Percentiles rank a stretch among this genome's conserved stretches.
phyloP scores from a whole-genome alignment of 2,329 filamentous ascomycete species.

The Diaporthe sp. region DNA sequence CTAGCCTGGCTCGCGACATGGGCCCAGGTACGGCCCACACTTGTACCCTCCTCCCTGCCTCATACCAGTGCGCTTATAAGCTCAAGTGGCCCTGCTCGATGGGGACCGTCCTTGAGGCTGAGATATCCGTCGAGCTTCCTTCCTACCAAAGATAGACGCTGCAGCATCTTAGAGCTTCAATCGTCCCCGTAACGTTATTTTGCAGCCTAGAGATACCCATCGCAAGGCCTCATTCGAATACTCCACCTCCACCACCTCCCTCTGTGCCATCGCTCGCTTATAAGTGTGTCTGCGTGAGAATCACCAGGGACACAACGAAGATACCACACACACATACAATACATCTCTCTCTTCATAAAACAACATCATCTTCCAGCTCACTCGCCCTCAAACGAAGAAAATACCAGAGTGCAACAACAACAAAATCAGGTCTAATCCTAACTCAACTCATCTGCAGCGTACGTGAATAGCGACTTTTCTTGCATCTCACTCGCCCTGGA shows the following conservation, averaged over 20 bases:
- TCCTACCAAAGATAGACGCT: constrained; percentile 36
- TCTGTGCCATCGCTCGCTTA: constrained; percentile 19
- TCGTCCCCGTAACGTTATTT: constrained; percentile 33
- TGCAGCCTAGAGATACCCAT: constrained; percentile 36
- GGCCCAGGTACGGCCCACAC: constrained; percentile 25
- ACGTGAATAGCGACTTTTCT: constrained; percentile 16
- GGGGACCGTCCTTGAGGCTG: constrained; percentile 36
- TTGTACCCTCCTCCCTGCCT: constrained; percentile 30
- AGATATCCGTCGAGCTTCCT: constrained; percentile 35
- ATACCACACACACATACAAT: background rate
- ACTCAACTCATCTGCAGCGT: constrained; percentile 11
- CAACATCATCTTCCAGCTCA: background rate
- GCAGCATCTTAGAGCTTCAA: constrained; percentile 22
- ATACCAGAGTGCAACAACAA: background rate
- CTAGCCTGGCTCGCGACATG: constrained; percentile 22
- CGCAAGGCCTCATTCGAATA: constrained; percentile 29
- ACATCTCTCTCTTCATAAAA: background rate
- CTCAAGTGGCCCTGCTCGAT: constrained; percentile 34
- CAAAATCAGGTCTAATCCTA: background rate
- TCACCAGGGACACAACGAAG: background rate
- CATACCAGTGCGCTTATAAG: constrained; percentile 33
- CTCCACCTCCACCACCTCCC: constrained; percentile 17
- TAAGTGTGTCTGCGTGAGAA: constrained; percentile 11
- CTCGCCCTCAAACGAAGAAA: too few relatives aligned
- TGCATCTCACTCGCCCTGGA: constrained; percentile 1